Percentiles rank a stretch among this genome's conserved stretches.
Conservation (phyloP, 345 rosid species). For the Barbarea vulgaris region DNA sequence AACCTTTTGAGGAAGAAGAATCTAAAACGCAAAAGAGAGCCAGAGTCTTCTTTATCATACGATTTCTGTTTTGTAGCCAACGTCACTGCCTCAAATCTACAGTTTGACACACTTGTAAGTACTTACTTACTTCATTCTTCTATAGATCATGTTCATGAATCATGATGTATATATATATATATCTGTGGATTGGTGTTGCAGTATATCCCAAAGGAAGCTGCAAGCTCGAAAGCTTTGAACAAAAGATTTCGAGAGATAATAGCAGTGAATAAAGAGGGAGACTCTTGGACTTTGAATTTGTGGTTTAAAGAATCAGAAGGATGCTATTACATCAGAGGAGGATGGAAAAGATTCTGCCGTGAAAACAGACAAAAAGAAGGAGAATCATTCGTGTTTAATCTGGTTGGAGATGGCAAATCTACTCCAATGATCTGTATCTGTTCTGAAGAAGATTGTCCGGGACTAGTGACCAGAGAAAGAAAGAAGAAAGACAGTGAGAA, state of each 20-base stretch:
- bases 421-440: slow-evolving; percentile 29
- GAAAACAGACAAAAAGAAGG: slow-evolving; percentile 18
- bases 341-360: slow-evolving; percentile 29
- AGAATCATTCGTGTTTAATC: slow-evolving; percentile 27
- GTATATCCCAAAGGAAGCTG: slow-evolving; percentile 13
- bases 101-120: slow-evolving; percentile 16
- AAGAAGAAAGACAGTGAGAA: not conserved
- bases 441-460: slow-evolving; percentile 28
- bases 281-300: slow-evolving; percentile 15
- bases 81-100: slow-evolving; percentile 29
- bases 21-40: not conserved
- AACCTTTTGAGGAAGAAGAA: slow-evolving; percentile 1
- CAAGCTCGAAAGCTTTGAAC: slow-evolving; percentile 11
- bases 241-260: slow-evolving; percentile 9
- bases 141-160: not conserved
- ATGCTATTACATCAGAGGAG: slow-evolving; percentile 16
- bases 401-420: slow-evolving; percentile 18
- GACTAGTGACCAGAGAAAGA: slow-evolving; percentile 3
- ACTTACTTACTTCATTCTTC: slow-evolving; percentile 1
- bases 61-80: slow-evolving; percentile 25
- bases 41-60: not conserved
- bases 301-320: not conserved
- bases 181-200: not conserved
- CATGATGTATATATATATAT: not conserved
- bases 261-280: slow-evolving; percentile 32